These are phyloP conservation scores for Extremus antarcticus DNA, from an alignment of 495 filamentous ascomycete genomes.

Conservation along the genomic window DNA sequence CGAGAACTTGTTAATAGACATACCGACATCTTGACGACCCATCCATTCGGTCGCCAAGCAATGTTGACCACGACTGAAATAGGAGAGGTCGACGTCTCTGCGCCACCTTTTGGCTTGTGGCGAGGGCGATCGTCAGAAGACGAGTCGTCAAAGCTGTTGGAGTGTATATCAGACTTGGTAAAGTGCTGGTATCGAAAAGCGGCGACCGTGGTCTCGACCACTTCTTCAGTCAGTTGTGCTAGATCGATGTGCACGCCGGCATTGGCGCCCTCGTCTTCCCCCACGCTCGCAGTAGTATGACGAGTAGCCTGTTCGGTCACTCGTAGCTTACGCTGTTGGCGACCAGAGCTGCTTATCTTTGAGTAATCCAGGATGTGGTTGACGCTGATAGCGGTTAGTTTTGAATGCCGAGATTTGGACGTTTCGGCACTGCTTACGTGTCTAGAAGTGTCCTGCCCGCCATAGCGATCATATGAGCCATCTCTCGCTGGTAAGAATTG, in stretches of 20 bases:
- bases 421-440: conserved; percentile 9
- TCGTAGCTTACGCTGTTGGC: not conserved
- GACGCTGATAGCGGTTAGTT: conserved; percentile 9
- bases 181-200: conserved; percentile 1
- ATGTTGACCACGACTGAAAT: not conserved
- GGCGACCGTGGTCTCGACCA: conserved; percentile 2
- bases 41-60: not conserved
- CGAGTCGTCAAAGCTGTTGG: not conserved
- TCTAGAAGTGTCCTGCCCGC: conserved; percentile 25
- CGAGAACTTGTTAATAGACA: not conserved
- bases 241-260: conserved; percentile 15
- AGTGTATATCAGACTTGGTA: not conserved
- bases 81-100: not conserved
- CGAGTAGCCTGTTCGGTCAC: not conserved
- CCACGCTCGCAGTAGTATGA: not conserved
- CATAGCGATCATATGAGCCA: conserved; percentile 19
- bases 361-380: conserved; percentile 10
- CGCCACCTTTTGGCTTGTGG: too few relatives aligned
- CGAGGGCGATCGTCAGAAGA: not conserved
- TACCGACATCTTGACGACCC: not conserved
- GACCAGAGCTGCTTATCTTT: conserved; percentile 15
- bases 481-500: conserved; percentile 17
- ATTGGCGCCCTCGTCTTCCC: not conserved
- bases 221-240: conserved; percentile 17
- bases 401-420: not conserved